phyloP scores from a whole-genome alignment of 2,329 filamentous ascomycete species.

The Calonectria multiphialidica region DNA sequence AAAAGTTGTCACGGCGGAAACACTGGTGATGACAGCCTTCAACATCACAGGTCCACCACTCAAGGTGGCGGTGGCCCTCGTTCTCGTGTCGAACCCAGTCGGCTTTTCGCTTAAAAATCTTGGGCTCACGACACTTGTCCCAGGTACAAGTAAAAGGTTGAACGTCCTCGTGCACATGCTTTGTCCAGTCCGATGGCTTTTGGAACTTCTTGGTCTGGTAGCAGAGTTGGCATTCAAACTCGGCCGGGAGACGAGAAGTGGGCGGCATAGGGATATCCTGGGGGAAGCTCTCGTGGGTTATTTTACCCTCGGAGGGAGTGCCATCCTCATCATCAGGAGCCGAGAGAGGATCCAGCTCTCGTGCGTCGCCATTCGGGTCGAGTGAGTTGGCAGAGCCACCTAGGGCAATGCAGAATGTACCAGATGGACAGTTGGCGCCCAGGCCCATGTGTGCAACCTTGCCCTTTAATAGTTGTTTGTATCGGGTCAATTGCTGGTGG shows the following conservation, averaged over 20 bases:
- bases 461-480: conserved; percentile 79
- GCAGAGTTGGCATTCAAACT: conserved; percentile 91
- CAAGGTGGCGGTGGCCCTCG: conserved; percentile 88
- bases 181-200: conserved; percentile 97
- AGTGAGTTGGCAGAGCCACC: conserved; percentile 76
- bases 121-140: conserved; percentile 83
- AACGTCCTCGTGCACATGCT: conserved; percentile 94
- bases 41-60: conserved; percentile 90
- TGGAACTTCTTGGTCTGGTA: conserved; percentile 87
- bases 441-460: conserved; percentile 77
- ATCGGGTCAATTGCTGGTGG: conserved; percentile 82
- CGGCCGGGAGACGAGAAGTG: conserved; percentile 80
- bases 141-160: conserved; percentile 96
- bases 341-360: conserved; percentile 68
- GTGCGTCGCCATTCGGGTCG: conserved; percentile 69
- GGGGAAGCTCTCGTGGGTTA: conserved; percentile 82
- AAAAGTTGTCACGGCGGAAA: conserved; percentile 91
- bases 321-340: conserved; percentile 73
- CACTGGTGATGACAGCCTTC: conserved; percentile 86
- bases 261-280: conserved; percentile 85
- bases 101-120: conserved; percentile 94
- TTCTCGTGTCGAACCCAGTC: conserved; percentile 97
- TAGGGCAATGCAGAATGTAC: conserved; percentile 71
- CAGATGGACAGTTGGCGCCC: conserved; percentile 72
- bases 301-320: conserved; percentile 76